These are phyloP conservation scores for Lentinula aciculospora DNA, from an alignment of 768 basidiomycete genomes.

Conservation along the genomic window DNA sequence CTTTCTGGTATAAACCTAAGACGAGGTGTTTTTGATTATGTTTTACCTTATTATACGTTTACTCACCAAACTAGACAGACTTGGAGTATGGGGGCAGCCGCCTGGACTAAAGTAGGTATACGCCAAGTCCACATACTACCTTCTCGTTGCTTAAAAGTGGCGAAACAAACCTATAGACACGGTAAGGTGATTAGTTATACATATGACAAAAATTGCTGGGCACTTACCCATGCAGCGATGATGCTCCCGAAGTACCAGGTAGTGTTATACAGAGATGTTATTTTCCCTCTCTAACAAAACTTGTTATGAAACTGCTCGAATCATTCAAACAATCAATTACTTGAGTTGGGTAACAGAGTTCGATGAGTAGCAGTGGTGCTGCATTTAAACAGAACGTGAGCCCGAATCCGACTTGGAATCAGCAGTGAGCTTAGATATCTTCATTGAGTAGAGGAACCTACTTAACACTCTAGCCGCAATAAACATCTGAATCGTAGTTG, in stretches of 20 bases:
- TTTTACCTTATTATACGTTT: neutral
- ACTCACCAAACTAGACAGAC: conserved; percentile 46
- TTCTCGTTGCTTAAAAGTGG: conserved; percentile 29
- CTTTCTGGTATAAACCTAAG: conserved; percentile 63
- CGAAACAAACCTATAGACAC: conserved; percentile 32
- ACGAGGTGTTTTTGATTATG: neutral
- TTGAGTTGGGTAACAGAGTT: conserved; percentile 69
- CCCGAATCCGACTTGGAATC: conserved; percentile 53
- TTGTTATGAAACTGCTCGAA: neutral
- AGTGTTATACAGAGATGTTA: conserved; percentile 64
- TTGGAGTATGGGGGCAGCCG: conserved; percentile 50
- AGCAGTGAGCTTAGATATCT: neutral
- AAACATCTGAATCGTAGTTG: conserved; percentile 43
- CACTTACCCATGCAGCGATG: conserved; percentile 41
- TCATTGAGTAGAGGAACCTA: conserved; percentile 19
- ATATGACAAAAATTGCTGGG: neutral
- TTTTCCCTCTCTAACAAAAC: conserved; percentile 37
- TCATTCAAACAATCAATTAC: conserved; percentile 22
- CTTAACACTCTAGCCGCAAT: conserved; percentile 53
- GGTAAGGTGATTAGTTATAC: neutral
- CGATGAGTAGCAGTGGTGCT: conserved; percentile 57
- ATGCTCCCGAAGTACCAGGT: conserved; percentile 75
- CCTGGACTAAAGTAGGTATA: conserved; percentile 60
- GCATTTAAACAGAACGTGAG: conserved; percentile 58
- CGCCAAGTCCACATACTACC: conserved; percentile 58